Evolutionary conservation across 2,329 filamentous ascomycete species (phyloP), one percentile per base, ranked within the genome.

Genomic region (Ilyonectria sp.): DNA sequence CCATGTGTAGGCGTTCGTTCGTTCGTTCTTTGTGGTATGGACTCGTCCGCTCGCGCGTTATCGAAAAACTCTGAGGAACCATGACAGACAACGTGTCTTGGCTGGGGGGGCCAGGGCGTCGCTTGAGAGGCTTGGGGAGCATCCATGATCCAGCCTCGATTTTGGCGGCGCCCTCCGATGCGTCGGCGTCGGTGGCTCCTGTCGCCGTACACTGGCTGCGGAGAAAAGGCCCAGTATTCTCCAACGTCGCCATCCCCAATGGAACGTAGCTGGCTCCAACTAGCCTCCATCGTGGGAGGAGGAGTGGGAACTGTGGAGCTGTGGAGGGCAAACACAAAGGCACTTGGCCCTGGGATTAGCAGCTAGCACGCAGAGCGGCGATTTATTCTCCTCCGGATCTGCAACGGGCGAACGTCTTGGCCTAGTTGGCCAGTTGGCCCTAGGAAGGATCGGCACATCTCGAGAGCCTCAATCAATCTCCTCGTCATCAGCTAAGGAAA

Each of bases 201-300:
- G 31, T 33, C 31, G 31, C 11, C 11, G 31, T n/a, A 10, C 31
- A 6, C 31, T 53, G n/a, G 29, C 8, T 53, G 50, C 31, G 31
- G 29, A 53, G 50, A 9, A 13, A 37, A 35, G 50, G 11, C 29
- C 50, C 50, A 35, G 10, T 35, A 53, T 35, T 35, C 50, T 53
- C 50, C 50, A 53, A 53, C 50, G 50, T 53, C 50, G 50, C 50
- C 29, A 53, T 53, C 50, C 31, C n/a, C n/a, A 53, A 53, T 21
- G n/a, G 31, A n/a, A 43, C 15, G 40, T 17, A 5, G 40, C 15
- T 7, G n/a, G n/a, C 40, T 26, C 26, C 5, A 26, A 6, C 26
- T 26, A 26, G 26, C 26, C 26, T 26, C 26, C 6, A 26, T 26
- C 26, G 43, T 15, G 11, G 47, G 47, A 50, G 23, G 47, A 6